phyloP scores from a whole-genome alignment of 441 rosid species.

The Croton setiger region DNA sequence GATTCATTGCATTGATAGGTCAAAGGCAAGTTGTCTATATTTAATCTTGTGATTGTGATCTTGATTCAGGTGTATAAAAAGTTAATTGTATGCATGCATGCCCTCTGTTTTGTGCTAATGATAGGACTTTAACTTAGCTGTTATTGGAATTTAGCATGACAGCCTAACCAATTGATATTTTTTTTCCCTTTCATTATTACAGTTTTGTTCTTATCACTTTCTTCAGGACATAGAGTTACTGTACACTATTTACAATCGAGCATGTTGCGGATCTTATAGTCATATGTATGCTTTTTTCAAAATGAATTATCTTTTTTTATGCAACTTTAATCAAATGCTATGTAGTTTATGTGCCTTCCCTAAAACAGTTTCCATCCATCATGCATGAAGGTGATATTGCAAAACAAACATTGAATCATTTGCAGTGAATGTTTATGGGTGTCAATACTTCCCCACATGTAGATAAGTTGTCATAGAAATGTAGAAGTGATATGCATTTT shows the following conservation, averaged over 20 bases:
- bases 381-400: neutral
- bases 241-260: neutral
- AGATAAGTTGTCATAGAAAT: no score
- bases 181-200: neutral
- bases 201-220: neutral
- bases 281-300: neutral
- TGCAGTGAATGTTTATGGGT: neutral
- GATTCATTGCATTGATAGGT: neutral
- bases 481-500: neutral
- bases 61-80: neutral
- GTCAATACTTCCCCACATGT: neutral
- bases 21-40: slow-evolving; percentile 6
- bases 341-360: neutral
- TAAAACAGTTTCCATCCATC: neutral
- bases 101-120: neutral
- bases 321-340: neutral
- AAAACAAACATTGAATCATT: neutral
- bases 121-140: neutral
- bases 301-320: neutral
- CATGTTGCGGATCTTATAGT: neutral
- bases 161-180: neutral
- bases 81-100: neutral
- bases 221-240: neutral
- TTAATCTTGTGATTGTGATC: neutral
- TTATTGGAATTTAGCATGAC: neutral